Conservation (phyloP, 306 rosid species). For the Quercus agrifolia region DNA sequence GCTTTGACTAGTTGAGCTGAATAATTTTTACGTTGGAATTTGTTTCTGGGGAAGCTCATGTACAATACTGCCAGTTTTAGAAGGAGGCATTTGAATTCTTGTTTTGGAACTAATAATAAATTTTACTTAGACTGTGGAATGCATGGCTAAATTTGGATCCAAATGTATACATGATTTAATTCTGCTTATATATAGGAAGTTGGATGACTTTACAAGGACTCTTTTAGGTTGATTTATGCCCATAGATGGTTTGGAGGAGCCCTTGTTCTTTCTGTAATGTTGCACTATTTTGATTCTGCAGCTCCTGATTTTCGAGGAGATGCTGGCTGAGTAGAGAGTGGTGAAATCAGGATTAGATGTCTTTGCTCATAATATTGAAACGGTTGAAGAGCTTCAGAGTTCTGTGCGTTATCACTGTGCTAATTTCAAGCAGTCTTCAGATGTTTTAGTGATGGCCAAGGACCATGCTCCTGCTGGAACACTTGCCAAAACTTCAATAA, state of each 20-base stretch:
- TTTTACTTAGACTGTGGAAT: no score
- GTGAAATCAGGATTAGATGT: slow-evolving; percentile 91
- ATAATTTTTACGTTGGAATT: no score
- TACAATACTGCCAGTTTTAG: no score
- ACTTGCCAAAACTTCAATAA: slow-evolving; percentile 89
- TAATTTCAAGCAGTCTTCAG: slow-evolving; percentile 81
- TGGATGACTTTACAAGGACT: neutral
- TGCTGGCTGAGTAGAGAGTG: slow-evolving; percentile 64
- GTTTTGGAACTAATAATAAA: no score
- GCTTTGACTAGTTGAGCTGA: no score
- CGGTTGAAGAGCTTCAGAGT: slow-evolving; percentile 92
- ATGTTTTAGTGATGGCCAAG: slow-evolving; percentile 89
- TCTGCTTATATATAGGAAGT: neutral
- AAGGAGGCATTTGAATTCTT: no score
- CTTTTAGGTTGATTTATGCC: neutral
- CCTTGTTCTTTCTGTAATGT: slow-evolving; percentile 11
- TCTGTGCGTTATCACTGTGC: slow-evolving; percentile 85
- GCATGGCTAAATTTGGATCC: no score
- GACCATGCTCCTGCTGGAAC: slow-evolving; percentile 80
- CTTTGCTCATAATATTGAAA: slow-evolving; percentile 95
- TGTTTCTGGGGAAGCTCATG: no score
- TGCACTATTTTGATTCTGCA: slow-evolving; percentile 29
- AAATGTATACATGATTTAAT: no score
- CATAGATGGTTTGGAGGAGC: neutral
- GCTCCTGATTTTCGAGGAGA: slow-evolving; percentile 98